A percentile compares a stretch with the other conserved stretches of the same genome.
Evolutionary conservation across 441 rosid genomes (phyloP).

Genomic region (Gossypium gossypioides): DNA sequence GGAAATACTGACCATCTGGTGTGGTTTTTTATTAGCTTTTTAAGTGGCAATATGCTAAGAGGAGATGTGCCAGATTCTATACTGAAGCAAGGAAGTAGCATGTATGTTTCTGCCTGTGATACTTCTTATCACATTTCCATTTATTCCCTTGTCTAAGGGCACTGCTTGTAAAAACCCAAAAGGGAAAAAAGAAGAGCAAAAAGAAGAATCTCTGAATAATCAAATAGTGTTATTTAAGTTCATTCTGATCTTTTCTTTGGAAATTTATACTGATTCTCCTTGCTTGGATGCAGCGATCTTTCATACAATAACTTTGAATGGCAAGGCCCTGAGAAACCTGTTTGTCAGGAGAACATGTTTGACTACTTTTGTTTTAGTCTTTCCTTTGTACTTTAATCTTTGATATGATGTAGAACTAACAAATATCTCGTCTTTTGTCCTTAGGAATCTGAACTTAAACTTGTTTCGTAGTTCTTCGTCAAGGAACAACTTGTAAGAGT

Average conservation of each 20-base stretch:
- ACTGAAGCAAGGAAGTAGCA: conserved; percentile 48
- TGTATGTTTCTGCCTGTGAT: conserved; percentile 42
- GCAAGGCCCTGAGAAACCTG: conserved; percentile 46
- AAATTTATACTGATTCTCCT: conserved; percentile 2
- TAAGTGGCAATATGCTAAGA: conserved; percentile 50
- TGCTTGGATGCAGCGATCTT: conserved; percentile 58
- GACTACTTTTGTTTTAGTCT: conserved; percentile 16
- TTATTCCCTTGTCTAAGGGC: neutral
- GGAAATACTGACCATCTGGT: conserved; percentile 10
- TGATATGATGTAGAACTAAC: conserved; percentile 16
- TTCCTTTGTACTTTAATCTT: conserved; percentile 6
- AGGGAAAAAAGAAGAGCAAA: neutral
- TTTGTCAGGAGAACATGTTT: conserved; percentile 58
- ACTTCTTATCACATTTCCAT: neutral
- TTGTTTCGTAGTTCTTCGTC: conserved; percentile 46
- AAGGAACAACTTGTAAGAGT: conserved; percentile 42
- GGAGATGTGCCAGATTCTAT: conserved; percentile 60
- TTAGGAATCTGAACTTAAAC: conserved; percentile 72
- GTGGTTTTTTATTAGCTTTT: conserved; percentile 36
- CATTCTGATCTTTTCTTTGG: neutral
- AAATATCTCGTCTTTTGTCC: conserved; percentile 8
- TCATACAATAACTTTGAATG: conserved; percentile 70
- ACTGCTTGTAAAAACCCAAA: neutral
- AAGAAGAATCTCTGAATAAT: neutral
- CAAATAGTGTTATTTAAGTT: neutral